Conservation (phyloP, 306 rosid species). For the Argentina anserina region DNA sequence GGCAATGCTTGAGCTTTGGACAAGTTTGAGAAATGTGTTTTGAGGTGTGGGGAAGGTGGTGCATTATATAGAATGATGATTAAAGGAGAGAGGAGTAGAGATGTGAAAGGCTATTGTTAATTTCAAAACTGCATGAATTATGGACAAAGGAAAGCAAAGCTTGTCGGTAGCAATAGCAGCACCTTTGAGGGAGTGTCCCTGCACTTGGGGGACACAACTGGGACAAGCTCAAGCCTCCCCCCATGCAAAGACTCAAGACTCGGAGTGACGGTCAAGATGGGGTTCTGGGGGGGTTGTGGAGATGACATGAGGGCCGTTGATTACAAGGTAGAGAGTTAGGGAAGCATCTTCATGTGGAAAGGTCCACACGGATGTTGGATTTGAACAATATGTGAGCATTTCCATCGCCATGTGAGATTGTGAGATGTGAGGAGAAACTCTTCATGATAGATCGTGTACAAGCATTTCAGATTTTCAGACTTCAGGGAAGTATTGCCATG, state of each 20-base stretch:
- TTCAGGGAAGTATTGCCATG: background rate
- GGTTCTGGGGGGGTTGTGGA: slow-evolving; percentile 31
- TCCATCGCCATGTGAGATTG: slow-evolving; percentile 44
- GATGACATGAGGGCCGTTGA: slow-evolving; percentile 45
- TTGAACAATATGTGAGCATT: slow-evolving; percentile 21
- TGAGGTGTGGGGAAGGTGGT: slow-evolving; percentile 14
- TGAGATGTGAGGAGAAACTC: slow-evolving; percentile 28
- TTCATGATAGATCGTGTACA: background rate
- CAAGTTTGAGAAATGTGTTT: slow-evolving; percentile 19
- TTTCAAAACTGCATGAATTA: slow-evolving; percentile 42
- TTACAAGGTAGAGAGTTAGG: slow-evolving; percentile 30
- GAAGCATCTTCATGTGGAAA: slow-evolving; percentile 59
- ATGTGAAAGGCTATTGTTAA: slow-evolving; percentile 4
- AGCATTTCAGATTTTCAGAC: background rate
- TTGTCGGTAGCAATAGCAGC: slow-evolving; percentile 83
- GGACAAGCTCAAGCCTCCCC: slow-evolving; percentile 69
- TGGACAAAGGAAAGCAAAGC: slow-evolving; percentile 68
- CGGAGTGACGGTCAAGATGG: slow-evolving; percentile 47
- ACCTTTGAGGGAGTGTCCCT: slow-evolving; percentile 63
- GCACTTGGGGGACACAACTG: slow-evolving; percentile 57
- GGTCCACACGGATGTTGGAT: slow-evolving; percentile 32
- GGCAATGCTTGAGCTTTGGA: background rate
- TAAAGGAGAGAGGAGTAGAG: slow-evolving; percentile 2
- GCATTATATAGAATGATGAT: slow-evolving; percentile 35
- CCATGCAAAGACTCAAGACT: slow-evolving; percentile 33